Evolutionary conservation across 805 yeast genomes (phyloP), one percentile per base, ranked within the genome.

Genomic region (Ogataea neopini): DNA sequence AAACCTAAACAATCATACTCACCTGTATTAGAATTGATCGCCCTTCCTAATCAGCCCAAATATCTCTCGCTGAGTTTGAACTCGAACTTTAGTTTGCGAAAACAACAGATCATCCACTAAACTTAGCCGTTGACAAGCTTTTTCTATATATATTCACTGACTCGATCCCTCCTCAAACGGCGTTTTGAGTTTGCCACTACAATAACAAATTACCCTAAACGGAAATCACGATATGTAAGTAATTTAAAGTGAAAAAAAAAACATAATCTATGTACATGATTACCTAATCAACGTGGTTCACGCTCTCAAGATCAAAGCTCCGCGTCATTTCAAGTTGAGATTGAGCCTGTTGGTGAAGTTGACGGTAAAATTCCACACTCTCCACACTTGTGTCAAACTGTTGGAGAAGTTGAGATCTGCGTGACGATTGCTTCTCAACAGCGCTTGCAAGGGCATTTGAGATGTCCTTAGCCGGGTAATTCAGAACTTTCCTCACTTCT

Each of bases 381-480:
- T 73, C 58, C 44, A 83, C 82, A 4, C 88, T 82, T 44, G 76
- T 76, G 41, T 74, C 73, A 39, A 84, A 74, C 23, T 75, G 73
- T 9, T 64, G 67, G 48, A 79, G 74, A 35, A 83, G 67, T 50
- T 76, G 78, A 44, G 78, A 79, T 61, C 86, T 82, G 61, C 80
- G 78, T 3, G 74, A 66, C 13, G 76, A 74, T 49, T 82, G 76
- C 56, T 77, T 75, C 52, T 87, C 94, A 33, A 88, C 74, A 40
- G 78, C 66, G 0, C 81, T 70, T 56, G 86, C 91, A 67, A 86
- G 79, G 39, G 80, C 79, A 37, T 79, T 77, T 56, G 85, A 79
- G 4, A 94, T 88, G 59, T 90, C 96, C 54, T 89, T 81, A 0
- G 88, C 77, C 5, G 98, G 98, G 59, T 76, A 83, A 59, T 79